Evolutionary conservation across 2,329 filamentous ascomycete species (phyloP).

Genomic region (Colletotrichum sansevieriae): DNA sequence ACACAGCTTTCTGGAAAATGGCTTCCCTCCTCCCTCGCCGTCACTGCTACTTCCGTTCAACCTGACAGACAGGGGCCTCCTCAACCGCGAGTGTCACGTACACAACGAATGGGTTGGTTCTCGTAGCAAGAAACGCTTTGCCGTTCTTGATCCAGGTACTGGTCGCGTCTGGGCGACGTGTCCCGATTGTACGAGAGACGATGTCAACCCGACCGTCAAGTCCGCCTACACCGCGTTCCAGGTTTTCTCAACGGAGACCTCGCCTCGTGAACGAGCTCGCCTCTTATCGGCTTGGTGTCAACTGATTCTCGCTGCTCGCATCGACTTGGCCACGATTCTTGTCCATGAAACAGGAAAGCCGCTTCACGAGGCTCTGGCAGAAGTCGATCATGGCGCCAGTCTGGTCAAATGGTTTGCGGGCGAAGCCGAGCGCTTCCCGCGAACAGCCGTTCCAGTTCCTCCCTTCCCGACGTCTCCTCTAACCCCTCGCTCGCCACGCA

Average conservation of each 20-base stretch:
- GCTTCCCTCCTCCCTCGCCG: constrained; percentile 17
- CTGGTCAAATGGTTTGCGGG: constrained; percentile 71
- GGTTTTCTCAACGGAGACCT: constrained; percentile 53
- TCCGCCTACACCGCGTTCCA: constrained; percentile 54
- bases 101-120: constrained; percentile 61
- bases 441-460: constrained; percentile 52
- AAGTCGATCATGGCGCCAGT: constrained; percentile 66
- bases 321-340: constrained; percentile 56
- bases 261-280: constrained; percentile 52
- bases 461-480: constrained; percentile 5
- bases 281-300: constrained; percentile 53
- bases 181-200: constrained; percentile 59
- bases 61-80: constrained; percentile 61
- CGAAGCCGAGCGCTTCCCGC: constrained; percentile 62
- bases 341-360: constrained; percentile 70
- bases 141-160: constrained; percentile 66
- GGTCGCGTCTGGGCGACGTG: constrained; percentile 64
- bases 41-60: constrained; percentile 52
- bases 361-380: constrained; percentile 64
- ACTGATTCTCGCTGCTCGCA: constrained; percentile 51
- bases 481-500: background rate
- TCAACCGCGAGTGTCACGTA: constrained; percentile 63
- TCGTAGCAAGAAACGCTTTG: constrained; percentile 61
- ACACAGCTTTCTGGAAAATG: constrained; percentile 19
- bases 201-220: constrained; percentile 54